Conservation (phyloP, 2,329 filamentous ascomycete genomes). For the Chrysoporthe austroafricana region DNA sequence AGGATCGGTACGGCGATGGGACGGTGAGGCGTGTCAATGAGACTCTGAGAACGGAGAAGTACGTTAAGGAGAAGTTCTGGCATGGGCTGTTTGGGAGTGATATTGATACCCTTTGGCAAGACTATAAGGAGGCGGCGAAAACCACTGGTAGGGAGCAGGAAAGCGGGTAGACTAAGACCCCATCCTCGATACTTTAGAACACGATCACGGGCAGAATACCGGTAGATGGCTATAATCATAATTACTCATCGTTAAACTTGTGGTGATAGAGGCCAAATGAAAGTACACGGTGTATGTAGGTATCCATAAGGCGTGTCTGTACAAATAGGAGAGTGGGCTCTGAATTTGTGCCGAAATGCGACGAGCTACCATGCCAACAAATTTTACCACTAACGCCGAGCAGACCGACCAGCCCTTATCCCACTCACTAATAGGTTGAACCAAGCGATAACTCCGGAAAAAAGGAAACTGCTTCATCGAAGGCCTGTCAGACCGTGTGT, state of each 20-base stretch:
- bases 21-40: slow-evolving; percentile 69
- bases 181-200: not conserved
- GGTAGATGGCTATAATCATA: not conserved
- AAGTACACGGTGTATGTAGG: not conserved
- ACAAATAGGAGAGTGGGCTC: not conserved
- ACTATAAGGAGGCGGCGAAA: slow-evolving; percentile 59
- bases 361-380: not conserved
- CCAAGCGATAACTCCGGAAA: slow-evolving; percentile 10
- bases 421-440: not conserved
- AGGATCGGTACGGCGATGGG: slow-evolving; percentile 64
- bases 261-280: not conserved
- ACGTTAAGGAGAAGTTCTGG: slow-evolving; percentile 72
- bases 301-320: slow-evolving; percentile 2
- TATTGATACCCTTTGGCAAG: slow-evolving; percentile 73
- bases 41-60: slow-evolving; percentile 63
- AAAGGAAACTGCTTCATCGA: not conserved
- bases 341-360: not conserved
- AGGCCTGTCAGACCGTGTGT: slow-evolving; percentile 1
- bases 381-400: slow-evolving; percentile 24
- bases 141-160: slow-evolving; percentile 25
- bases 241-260: not conserved
- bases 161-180: not conserved
- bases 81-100: slow-evolving; percentile 65
- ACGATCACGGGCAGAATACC: not conserved
- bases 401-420: slow-evolving; percentile 1